Evolutionary conservation across 768 basidiomycete genomes (phyloP), one percentile per base, ranked within the genome.

Genomic region (Pulveroboletus sp.): DNA sequence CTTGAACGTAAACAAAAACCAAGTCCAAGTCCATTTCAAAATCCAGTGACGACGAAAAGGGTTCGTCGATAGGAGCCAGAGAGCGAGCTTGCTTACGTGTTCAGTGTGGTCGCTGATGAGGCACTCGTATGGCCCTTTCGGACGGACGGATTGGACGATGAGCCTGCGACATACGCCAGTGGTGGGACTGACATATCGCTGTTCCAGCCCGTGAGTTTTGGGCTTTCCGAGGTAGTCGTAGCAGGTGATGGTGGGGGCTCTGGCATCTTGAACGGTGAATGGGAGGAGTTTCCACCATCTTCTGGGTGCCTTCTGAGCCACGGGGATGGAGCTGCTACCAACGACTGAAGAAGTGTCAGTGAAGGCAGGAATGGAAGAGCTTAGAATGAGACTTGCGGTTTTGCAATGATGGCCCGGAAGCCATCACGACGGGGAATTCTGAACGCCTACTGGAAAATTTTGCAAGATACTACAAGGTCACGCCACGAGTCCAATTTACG

Each of bases 131-230:
- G 45, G 33, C 5, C 24, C 38, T 1, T 6, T 21, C 6, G 57
- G 57, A 8, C 46, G 27, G 31, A 52, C 41, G n/a, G 58, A 32
- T 40, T 59, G 58, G 3, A 59, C n/a, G 8, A 37, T 10, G 32
- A 59, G 58, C 28, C 27, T 47, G 21, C 21, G 21, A 21, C 21
- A 21, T 21, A 21, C 21, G 21, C 21, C 21, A 21, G 21, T 21
- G 21, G 28, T 43, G n/a, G 58, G 44, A 31, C 58, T 57, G 24
- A 59, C 30, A 14, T 57, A 59, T 42, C 58, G 43, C 44, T 56
- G 58, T 14, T 60, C 54, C 2, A 5, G 31, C 6, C 44, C 54
- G 21, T 59, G 58, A 1, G 7, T 39, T 26, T 49, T 48, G 26
- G n/a, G 39, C 0, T 21, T 38, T 14, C 42, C 36, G 2, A 40